These are phyloP conservation scores for Alisma plantagoaquatica DNA, from an alignment of 106 monocot genomes.

Conservation along the genomic window DNA sequence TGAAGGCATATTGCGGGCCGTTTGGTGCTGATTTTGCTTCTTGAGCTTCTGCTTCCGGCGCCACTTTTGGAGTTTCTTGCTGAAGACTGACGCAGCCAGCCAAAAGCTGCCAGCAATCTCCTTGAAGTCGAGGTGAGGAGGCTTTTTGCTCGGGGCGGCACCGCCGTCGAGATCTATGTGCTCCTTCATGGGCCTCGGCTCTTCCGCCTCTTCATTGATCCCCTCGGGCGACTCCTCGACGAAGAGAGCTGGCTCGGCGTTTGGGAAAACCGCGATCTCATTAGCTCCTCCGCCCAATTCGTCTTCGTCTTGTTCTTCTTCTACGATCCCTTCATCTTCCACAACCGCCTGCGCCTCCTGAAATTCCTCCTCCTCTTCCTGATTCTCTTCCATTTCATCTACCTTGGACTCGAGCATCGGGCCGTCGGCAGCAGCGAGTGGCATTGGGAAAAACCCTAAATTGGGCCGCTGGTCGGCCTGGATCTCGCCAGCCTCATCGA, in stretches of 20 bases:
- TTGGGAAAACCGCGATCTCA: too few species aligned
- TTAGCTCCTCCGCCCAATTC: conserved; percentile 2
- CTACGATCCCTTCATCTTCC: too few species aligned
- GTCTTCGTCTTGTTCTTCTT: background rate
- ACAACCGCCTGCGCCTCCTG: background rate
- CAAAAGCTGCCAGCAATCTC: conserved; percentile 26
- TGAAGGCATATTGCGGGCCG: too few species aligned
- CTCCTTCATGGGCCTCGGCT: conserved; percentile 22
- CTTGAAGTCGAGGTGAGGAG: conserved; percentile 16
- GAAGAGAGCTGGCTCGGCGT: too few species aligned
- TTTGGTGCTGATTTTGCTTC: conserved; percentile 19
- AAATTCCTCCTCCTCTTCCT: background rate
- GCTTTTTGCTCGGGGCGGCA: conserved; percentile 4
- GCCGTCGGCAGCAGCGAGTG: too few species aligned
- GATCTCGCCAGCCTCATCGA: background rate
- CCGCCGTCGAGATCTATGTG: conserved; percentile 26
- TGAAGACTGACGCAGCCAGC: conserved; percentile 25
- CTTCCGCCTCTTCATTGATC: conserved; percentile 6
- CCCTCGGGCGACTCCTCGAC: too few species aligned
- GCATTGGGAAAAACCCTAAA: too few species aligned
- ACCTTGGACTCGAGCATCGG: too few species aligned
- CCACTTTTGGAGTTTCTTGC: conserved; percentile 31
- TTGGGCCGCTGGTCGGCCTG: background rate
- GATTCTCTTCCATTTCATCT: too few species aligned
- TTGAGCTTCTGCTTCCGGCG: conserved; percentile 26